Evolutionary conservation across 148 eudicot species (phyloP).

Genomic region (Camellia japonica): DNA sequence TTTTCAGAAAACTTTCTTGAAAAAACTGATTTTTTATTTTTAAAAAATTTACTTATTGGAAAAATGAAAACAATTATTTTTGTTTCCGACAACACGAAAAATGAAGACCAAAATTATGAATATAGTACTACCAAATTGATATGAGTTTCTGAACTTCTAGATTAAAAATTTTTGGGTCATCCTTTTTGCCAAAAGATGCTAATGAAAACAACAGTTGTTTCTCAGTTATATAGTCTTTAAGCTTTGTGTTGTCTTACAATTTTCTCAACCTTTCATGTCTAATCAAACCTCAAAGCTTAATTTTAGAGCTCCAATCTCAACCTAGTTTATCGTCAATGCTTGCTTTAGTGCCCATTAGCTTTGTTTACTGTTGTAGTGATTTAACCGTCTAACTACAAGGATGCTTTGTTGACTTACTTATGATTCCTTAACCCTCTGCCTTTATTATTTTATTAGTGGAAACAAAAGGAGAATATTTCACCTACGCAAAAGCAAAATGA

Average conservation of each 20-base stretch:
- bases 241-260: background rate
- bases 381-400: constrained; percentile 7
- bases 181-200: background rate
- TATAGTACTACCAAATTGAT: background rate
- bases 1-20: too few species aligned
- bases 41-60: too few species aligned
- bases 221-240: background rate
- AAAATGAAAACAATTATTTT: too few species aligned
- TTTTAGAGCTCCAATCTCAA: background rate
- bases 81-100: too few species aligned
- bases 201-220: background rate
- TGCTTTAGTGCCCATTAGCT: too few species aligned
- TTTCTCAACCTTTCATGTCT: background rate
- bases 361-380: background rate
- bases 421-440: constrained; percentile 7
- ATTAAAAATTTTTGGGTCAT: background rate
- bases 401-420: constrained; percentile 16
- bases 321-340: background rate
- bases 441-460: constrained; percentile 8
- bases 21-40: too few species aligned
- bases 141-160: background rate
- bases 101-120: too few species aligned
- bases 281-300: background rate
- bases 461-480: constrained; percentile 7
- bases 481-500: background rate